Evolutionary conservation across 208 protist species (phyloP).

Genomic region (Porcisia hertigi): DNA sequence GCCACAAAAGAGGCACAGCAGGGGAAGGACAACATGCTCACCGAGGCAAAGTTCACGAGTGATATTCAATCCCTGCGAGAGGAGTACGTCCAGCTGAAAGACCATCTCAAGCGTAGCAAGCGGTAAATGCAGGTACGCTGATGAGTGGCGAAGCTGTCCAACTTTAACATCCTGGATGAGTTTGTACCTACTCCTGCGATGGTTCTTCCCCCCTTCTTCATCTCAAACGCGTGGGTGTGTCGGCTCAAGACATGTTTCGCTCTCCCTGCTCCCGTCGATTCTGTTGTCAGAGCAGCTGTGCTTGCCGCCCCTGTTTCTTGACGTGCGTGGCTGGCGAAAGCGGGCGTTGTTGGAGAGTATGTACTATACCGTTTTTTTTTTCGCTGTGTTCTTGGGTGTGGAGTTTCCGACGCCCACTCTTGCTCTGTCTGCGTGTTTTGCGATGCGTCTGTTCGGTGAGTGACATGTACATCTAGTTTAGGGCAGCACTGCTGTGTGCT

Average conservation of each 20-base stretch:
- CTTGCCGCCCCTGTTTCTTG: neutral
- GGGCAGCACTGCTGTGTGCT: neutral
- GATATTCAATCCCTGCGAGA: conserved; percentile 62
- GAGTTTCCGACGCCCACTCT: neutral
- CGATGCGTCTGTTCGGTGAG: neutral
- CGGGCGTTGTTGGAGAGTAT: conserved; percentile 2
- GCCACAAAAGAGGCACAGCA: conserved; percentile 32
- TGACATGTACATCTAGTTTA: conserved; percentile 8
- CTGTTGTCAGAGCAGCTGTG: neutral
- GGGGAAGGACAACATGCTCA: neutral
- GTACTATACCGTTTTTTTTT: conserved; percentile 6
- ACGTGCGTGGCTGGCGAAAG: neutral
- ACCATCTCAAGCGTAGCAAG: conserved; percentile 52
- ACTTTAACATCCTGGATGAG: neutral
- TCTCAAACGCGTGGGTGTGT: neutral
- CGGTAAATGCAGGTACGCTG: conserved; percentile 10
- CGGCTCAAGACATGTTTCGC: neutral
- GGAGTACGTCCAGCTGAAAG: conserved; percentile 77
- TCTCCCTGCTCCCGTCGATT: neutral
- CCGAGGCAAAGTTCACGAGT: conserved; percentile 12
- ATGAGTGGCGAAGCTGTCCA: neutral
- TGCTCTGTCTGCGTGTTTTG: neutral
- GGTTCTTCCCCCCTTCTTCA: neutral
- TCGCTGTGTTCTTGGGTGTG: neutral
- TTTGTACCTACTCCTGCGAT: conserved; percentile 1